Conservation (phyloP, 805 yeast genomes). For the Nakazawaea pomicola region DNA sequence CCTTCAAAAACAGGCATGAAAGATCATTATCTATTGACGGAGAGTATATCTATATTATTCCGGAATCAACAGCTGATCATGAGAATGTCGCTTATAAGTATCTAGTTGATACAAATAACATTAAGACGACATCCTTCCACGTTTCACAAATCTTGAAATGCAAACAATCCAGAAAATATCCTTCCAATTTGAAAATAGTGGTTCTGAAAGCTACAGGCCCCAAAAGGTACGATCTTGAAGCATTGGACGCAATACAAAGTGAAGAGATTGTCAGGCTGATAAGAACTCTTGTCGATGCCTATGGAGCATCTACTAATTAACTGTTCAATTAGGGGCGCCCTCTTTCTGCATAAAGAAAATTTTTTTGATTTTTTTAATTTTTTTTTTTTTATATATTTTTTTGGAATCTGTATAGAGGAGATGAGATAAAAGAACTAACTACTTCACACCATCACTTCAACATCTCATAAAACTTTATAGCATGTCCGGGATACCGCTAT, state of each 20-base stretch:
- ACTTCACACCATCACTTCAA: too few species aligned
- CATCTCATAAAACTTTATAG: too few species aligned
- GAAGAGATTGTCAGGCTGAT: conserved; percentile 74
- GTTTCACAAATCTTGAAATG: conserved; percentile 69
- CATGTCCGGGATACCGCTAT: conserved; percentile 16
- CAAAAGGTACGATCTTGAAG: conserved; percentile 86
- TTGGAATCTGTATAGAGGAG: too few species aligned
- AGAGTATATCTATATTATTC: conserved; percentile 85
- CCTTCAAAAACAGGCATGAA: conserved; percentile 75
- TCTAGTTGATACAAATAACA: conserved; percentile 14
- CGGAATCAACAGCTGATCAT: conserved; percentile 60
- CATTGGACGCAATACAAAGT: conserved; percentile 54
- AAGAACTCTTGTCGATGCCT: conserved; percentile 50
- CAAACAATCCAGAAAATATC: conserved; percentile 73
- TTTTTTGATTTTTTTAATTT: too few species aligned
- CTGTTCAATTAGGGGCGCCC: not conserved
- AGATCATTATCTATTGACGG: conserved; percentile 87
- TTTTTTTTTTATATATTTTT: too few species aligned
- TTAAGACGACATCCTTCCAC: conserved; percentile 85
- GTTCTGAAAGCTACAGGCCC: conserved; percentile 63
- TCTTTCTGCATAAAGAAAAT: not conserved
- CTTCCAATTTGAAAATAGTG: conserved; percentile 76
- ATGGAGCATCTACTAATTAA: conserved; percentile 16
- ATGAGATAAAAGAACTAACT: not conserved
- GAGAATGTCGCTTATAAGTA: conserved; percentile 13